Percentiles rank a stretch among this genome's conserved stretches.
Evolutionary conservation across 2,329 filamentous ascomycete genomes (phyloP).

Genomic region (Phoma sp.): DNA sequence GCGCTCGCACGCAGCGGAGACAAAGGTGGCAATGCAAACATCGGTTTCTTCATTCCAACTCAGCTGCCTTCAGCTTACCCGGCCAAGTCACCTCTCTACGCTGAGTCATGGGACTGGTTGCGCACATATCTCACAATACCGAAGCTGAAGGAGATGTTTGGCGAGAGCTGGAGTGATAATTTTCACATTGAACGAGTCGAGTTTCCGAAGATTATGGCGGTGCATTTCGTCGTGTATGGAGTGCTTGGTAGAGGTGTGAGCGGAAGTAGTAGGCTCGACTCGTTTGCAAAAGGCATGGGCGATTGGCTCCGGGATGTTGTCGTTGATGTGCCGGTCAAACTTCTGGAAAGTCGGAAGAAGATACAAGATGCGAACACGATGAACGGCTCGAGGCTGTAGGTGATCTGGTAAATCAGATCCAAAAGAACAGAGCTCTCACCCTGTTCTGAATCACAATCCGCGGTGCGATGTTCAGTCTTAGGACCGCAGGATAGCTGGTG

Average conservation of each 20-base stretch:
- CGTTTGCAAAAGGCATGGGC: slow-evolving; percentile 60
- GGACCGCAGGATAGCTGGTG: too few relatives aligned
- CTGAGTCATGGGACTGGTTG: slow-evolving; percentile 42
- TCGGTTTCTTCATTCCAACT: slow-evolving; percentile 48
- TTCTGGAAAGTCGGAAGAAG: slow-evolving; percentile 30
- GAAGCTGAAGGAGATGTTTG: slow-evolving; percentile 37
- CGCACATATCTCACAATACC: slow-evolving; percentile 34
- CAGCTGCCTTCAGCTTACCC: slow-evolving; percentile 35
- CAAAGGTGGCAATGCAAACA: slow-evolving; percentile 46
- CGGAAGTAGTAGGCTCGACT: slow-evolving; percentile 56
- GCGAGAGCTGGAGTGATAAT: slow-evolving; percentile 30
- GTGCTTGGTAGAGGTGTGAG: slow-evolving; percentile 53
- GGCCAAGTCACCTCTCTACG: slow-evolving; percentile 30
- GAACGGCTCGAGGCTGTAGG: neutral
- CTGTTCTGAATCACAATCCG: neutral
- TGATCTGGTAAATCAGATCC: neutral
- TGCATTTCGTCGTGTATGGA: slow-evolving; percentile 49
- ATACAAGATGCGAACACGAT: neutral
- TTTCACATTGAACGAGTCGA: slow-evolving; percentile 42
- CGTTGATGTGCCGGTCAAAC: slow-evolving; percentile 50
- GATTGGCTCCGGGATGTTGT: slow-evolving; percentile 57
- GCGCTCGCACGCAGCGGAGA: slow-evolving; percentile 53
- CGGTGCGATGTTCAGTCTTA: neutral
- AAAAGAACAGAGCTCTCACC: neutral
- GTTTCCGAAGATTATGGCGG: slow-evolving; percentile 38